Base-by-base conservation (phyloP, 768 basidiomycete species). In the Mrakia blollopis region DNA sequence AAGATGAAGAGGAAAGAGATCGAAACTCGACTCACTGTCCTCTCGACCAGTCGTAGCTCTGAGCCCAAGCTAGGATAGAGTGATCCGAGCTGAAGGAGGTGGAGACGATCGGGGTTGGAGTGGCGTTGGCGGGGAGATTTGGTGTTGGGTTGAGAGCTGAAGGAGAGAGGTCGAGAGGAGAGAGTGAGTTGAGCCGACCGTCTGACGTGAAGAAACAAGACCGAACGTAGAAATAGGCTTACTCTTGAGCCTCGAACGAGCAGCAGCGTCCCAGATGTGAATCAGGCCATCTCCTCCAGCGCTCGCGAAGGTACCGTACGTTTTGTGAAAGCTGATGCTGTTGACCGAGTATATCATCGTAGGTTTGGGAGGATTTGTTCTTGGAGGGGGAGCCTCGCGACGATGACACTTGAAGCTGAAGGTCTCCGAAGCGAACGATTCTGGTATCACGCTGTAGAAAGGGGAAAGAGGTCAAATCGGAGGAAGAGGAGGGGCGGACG, bases 221-320 rank as follows among this genome's bases (percentile, higher is more conserved):
- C n/a, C n/a, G n/a, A n/a, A 39, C 44, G 30, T 30, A 16, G 47
- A 67, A 21, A 32, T 3, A 0, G 18, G 41, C 87, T 68, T 80
- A 94, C 93, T 89, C 85, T 95, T 97, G 85, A 98, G 87, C 57
- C 95, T 90, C 10, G 91, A 93, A 76, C 94, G 90, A 11, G 91
- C 90, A 80, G 95, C 91, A 84, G 94, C 94, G 84, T 97, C 94
- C 94, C 94, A 96, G 83, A 91, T 92, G 87, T 93, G 91, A 82
- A 94, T 90, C 62, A 82, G 78, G 21, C 72, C 79, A 79, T 81
- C 81, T 83, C 71, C 80, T 85, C 91, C 92, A 76, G 89, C 91
- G 30, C 92, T 94, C 39, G 90, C 91, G 82, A 93, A 94, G 3
- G 92, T 94, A 72, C 91, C 92, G 76, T 92, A 89, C 5, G 89